phyloP scores from a whole-genome alignment of 2,329 filamentous ascomycete species.

The Xylariaceae sp. region DNA sequence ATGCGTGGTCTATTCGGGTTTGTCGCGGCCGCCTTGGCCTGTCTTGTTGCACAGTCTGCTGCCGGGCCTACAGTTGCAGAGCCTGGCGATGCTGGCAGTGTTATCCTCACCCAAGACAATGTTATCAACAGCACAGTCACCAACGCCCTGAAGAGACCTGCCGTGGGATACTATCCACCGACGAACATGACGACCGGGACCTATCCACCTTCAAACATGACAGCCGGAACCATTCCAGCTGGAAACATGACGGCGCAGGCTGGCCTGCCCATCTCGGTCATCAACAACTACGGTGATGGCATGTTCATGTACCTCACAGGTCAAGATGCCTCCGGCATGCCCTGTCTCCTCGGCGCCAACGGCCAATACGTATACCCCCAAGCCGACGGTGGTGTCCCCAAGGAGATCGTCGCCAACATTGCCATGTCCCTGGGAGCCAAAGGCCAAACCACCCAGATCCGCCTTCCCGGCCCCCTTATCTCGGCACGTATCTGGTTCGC shows the following conservation, averaged over 20 bases:
- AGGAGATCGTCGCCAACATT: slow-evolving; percentile 26
- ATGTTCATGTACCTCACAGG: slow-evolving; percentile 19
- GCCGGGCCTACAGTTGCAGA: slow-evolving; percentile 12
- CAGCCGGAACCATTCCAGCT: background rate
- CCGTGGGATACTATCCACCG: background rate
- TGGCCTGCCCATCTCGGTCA: slow-evolving; percentile 10
- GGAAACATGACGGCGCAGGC: background rate
- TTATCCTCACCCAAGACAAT: slow-evolving; percentile 16
- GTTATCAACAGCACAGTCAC: slow-evolving; percentile 15
- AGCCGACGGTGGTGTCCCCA: slow-evolving; percentile 6
- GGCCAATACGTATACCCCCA: slow-evolving; percentile 17
- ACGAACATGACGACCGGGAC: background rate
- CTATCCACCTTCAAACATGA: background rate
- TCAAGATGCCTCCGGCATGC: slow-evolving; percentile 3
- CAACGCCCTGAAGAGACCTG: background rate
- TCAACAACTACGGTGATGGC: slow-evolving; percentile 15
- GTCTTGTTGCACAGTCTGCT: slow-evolving; percentile 10
- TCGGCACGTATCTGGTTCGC: slow-evolving; percentile 40
- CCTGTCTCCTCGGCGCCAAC: slow-evolving; percentile 12
- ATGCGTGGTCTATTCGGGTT: slow-evolving; percentile 17
- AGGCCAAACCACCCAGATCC: slow-evolving; percentile 36
- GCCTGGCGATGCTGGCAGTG: slow-evolving; percentile 12
- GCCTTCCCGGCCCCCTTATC: slow-evolving; percentile 36
- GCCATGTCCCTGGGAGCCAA: slow-evolving; percentile 35
- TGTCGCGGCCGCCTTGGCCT: slow-evolving; percentile 14